These are phyloP conservation scores for Exidia glandulosa DNA, from an alignment of 768 basidiomycete species.

Conservation along the genomic window DNA sequence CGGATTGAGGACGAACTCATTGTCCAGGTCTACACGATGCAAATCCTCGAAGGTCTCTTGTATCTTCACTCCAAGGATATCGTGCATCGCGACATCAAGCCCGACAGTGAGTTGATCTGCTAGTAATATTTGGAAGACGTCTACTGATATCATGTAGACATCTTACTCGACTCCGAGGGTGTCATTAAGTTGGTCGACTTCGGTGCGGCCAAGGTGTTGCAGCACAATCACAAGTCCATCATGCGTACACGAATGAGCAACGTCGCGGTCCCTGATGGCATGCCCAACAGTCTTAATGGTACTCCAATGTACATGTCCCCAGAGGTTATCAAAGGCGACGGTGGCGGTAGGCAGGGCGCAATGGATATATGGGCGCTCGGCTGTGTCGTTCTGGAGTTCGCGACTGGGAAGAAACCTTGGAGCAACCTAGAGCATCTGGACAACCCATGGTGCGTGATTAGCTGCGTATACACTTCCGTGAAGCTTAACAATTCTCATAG, in stretches of 20 bases:
- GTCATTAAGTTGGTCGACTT: constrained; percentile 97
- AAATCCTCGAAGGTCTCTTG: constrained; percentile 88
- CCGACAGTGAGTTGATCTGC: constrained; percentile 73
- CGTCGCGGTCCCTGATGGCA: constrained; percentile 28
- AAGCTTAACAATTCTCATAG: constrained; percentile 29
- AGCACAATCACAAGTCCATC: constrained; percentile 78
- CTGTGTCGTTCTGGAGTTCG: constrained; percentile 94
- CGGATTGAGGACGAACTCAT: constrained; percentile 95
- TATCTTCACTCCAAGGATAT: constrained; percentile 91
- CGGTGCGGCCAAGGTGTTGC: constrained; percentile 92
- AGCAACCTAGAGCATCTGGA: constrained; percentile 97
- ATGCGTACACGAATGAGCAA: constrained; percentile 51
- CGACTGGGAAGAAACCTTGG: constrained; percentile 97
- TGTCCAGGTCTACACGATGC: constrained; percentile 90
- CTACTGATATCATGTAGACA: constrained; percentile 42
- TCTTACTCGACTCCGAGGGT: constrained; percentile 78
- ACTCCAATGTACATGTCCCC: constrained; percentile 99
- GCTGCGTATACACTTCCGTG: constrained; percentile 13
- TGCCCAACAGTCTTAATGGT: constrained; percentile 84
- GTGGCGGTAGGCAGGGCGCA: constrained; percentile 76
- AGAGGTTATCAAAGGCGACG: constrained; percentile 93
- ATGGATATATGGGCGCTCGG: constrained; percentile 99
- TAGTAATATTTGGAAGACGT: constrained; percentile 3
- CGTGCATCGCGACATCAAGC: constrained; percentile 95
- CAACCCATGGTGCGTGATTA: constrained; percentile 98